phyloP scores from a whole-genome alignment of 2,329 filamentous ascomycete genomes.

The Hymenoscyphus salicellus region DNA sequence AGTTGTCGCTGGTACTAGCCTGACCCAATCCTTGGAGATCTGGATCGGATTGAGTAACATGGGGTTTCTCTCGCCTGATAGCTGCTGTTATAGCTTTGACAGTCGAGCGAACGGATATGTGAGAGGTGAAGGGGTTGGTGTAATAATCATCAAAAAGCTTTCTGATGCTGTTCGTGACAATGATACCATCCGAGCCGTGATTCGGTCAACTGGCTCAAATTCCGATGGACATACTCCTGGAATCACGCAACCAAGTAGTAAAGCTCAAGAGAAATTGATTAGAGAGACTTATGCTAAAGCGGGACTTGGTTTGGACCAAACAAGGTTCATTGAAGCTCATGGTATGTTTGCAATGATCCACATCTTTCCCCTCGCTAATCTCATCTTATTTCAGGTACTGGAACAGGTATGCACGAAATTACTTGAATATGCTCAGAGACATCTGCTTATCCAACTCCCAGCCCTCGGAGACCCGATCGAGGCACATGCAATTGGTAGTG shows the following conservation, averaged over 20 bases:
- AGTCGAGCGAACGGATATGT: slow-evolving; percentile 43
- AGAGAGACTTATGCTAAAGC: slow-evolving; percentile 10
- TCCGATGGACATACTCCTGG: slow-evolving; percentile 45
- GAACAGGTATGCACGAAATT: background rate
- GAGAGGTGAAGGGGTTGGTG: slow-evolving; percentile 44
- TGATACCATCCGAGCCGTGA: slow-evolving; percentile 43
- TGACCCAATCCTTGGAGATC: slow-evolving; percentile 13
- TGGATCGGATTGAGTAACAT: slow-evolving; percentile 7
- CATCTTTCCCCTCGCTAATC: too few species aligned
- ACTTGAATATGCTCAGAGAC: background rate
- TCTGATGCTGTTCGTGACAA: slow-evolving; percentile 38
- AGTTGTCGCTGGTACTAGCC: slow-evolving; percentile 8
- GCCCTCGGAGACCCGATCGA: slow-evolving; percentile 18
- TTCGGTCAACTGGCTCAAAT: slow-evolving; percentile 41
- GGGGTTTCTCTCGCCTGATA: slow-evolving; percentile 10
- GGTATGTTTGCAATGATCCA: too few species aligned
- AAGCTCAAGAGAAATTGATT: slow-evolving; percentile 38
- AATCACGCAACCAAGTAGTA: slow-evolving; percentile 43
- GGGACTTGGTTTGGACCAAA: background rate
- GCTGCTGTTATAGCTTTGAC: slow-evolving; percentile 37
- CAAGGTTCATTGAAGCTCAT: slow-evolving; percentile 17
- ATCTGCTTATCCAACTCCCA: slow-evolving; percentile 10
- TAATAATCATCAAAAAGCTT: slow-evolving; percentile 43
- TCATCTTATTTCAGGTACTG: background rate
- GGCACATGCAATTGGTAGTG: slow-evolving; percentile 5